These are phyloP conservation scores for Nemania serpens DNA, from an alignment of 2,329 filamentous ascomycete species.

Conservation along the genomic window DNA sequence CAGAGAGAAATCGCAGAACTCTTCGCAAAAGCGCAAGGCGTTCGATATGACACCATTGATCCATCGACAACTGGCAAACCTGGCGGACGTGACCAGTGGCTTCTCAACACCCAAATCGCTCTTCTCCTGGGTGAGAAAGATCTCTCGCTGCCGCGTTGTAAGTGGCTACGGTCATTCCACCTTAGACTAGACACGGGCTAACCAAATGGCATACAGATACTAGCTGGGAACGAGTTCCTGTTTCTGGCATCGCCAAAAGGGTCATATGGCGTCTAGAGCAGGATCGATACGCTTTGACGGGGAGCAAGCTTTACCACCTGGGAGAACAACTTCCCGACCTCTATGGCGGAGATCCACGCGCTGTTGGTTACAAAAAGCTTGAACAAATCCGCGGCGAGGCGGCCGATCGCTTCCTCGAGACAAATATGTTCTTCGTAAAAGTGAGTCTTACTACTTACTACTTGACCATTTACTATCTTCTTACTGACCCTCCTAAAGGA, in stretches of 20 bases:
- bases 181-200: slow-evolving; percentile 8
- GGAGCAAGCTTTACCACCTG: slow-evolving; percentile 55
- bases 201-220: slow-evolving; percentile 53
- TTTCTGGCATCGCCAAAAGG: slow-evolving; percentile 58
- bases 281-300: slow-evolving; percentile 59
- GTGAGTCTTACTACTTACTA: slow-evolving; percentile 44
- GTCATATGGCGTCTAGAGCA: slow-evolving; percentile 64
- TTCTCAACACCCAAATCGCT: slow-evolving; percentile 67
- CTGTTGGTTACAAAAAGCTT: slow-evolving; percentile 49
- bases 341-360: slow-evolving; percentile 53
- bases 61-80: slow-evolving; percentile 56
- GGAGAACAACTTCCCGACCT: slow-evolving; percentile 58
- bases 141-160: slow-evolving; percentile 62
- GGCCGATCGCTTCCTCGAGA: slow-evolving; percentile 58
- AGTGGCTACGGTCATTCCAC: slow-evolving; percentile 37
- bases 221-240: slow-evolving; percentile 61
- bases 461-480: too few species aligned
- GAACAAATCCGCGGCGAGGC: slow-evolving; percentile 55
- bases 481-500: slow-evolving; percentile 48
- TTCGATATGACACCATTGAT: slow-evolving; percentile 67
- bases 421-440: slow-evolving; percentile 71
- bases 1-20: slow-evolving; percentile 54
- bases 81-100: slow-evolving; percentile 67
- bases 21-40: slow-evolving; percentile 62
- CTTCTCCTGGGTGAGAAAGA: slow-evolving; percentile 69